These are phyloP conservation scores for Bondarzewia mesenterica DNA, from an alignment of 1,284 basidiomycete species.

Conservation along the genomic window DNA sequence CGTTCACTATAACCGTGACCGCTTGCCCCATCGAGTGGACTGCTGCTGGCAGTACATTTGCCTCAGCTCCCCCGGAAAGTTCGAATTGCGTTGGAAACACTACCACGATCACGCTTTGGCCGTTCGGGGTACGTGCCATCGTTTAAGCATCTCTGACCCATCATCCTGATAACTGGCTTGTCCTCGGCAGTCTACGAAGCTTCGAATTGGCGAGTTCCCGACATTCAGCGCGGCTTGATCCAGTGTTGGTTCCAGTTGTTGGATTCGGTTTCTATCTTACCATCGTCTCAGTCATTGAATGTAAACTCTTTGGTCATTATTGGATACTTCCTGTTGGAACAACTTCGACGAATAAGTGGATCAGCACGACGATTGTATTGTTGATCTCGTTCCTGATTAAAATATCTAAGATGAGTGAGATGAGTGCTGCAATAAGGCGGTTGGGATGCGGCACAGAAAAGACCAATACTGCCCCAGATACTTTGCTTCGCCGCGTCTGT, in stretches of 20 bases:
- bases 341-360: no score
- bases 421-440: no score
- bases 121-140: conserved; percentile 38
- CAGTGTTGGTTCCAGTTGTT: no score
- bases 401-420: no score
- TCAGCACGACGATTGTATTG: no score
- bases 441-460: no score
- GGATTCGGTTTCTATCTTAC: no score
- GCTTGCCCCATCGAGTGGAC: conserved; percentile 46
- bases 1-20: conserved; percentile 39
- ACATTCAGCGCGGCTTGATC: conserved; percentile 10
- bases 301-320: no score
- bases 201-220: conserved; percentile 49
- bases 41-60: conserved; percentile 42
- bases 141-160: not conserved
- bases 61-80: conserved; percentile 37
- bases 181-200: conserved; percentile 36
- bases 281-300: no score
- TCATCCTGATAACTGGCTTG: not conserved
- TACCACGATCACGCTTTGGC: conserved; percentile 39
- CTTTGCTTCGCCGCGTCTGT: not conserved
- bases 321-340: no score
- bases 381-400: no score
- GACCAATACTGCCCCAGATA: no score
- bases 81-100: conserved; percentile 35